Conservation (phyloP, 495 filamentous ascomycete species). For the Acidiella bohemica region DNA sequence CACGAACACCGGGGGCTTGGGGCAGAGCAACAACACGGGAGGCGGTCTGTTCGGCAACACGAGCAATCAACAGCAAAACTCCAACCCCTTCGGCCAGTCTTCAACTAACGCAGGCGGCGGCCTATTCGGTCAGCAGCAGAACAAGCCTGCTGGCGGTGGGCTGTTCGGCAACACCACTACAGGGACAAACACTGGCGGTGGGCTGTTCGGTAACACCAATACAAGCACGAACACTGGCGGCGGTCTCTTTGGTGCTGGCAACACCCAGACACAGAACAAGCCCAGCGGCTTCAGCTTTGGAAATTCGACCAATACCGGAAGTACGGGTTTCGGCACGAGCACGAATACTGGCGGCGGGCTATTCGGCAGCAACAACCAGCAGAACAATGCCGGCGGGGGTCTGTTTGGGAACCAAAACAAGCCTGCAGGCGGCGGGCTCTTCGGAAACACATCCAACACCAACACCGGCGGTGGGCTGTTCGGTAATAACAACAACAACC, state of each 20-base stretch:
- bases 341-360: slow-evolving; percentile 30
- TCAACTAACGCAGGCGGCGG: slow-evolving; percentile 17
- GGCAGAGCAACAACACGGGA: slow-evolving; percentile 28
- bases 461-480: no score
- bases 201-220: slow-evolving; percentile 29
- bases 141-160: slow-evolving; percentile 28
- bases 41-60: slow-evolving; percentile 26
- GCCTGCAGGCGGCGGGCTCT: no score
- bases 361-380: slow-evolving; percentile 35
- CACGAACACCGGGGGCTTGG: slow-evolving; percentile 5
- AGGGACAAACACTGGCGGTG: slow-evolving; percentile 25
- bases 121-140: slow-evolving; percentile 29
- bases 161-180: slow-evolving; percentile 34
- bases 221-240: slow-evolving; percentile 35
- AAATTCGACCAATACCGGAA: slow-evolving; percentile 8
- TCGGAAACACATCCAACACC: no score
- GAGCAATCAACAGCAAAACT: slow-evolving; percentile 26
- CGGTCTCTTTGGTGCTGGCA: slow-evolving; percentile 16
- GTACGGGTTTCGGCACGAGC: slow-evolving; percentile 4
- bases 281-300: slow-evolving; percentile 24
- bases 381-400: slow-evolving; percentile 23
- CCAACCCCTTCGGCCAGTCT: slow-evolving; percentile 18
- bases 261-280: slow-evolving; percentile 30
- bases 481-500: slow-evolving; percentile 21
- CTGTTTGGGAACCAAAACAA: no score